Percentiles rank a stretch among this genome's conserved stretches.
Evolutionary conservation across 441 rosid genomes (phyloP).

Genomic region (Croton setiger): DNA sequence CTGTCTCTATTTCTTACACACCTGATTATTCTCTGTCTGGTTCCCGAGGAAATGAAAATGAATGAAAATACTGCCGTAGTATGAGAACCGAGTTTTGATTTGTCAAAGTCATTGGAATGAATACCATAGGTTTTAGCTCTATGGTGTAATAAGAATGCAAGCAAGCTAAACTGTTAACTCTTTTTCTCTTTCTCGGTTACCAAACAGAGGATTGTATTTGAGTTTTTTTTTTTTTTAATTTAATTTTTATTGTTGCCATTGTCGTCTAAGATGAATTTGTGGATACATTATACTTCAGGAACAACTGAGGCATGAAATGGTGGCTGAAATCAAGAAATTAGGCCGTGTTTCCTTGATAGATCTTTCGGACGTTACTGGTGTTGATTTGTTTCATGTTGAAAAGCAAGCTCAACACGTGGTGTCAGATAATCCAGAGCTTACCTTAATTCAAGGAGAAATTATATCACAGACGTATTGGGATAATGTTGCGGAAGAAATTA

Average conservation of each 20-base stretch:
- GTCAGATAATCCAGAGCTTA: constrained; percentile 46
- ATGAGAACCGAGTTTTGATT: neutral
- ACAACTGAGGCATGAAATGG: constrained; percentile 77
- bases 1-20: constrained; percentile 5
- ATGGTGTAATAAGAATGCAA: too few relatives aligned
- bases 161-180: too few relatives aligned
- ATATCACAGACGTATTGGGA: constrained; percentile 93
- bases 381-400: constrained; percentile 93
- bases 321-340: constrained; percentile 47
- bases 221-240: neutral
- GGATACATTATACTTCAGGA: constrained; percentile 39
- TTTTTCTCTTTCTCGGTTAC: neutral
- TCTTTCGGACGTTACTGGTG: constrained; percentile 72
- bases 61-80: neutral
- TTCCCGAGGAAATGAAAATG: neutral
- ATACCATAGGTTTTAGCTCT: neutral
- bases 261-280: constrained; percentile 10
- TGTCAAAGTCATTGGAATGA: constrained; percentile 4
- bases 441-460: constrained; percentile 82
- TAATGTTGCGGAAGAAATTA: constrained; percentile 81
- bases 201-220: neutral
- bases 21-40: neutral
- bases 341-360: constrained; percentile 92
- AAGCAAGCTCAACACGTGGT: constrained; percentile 80
- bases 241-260: too few relatives aligned